phyloP scores from a whole-genome alignment of 768 basidiomycete genomes.

The Dentipellis sp. region DNA sequence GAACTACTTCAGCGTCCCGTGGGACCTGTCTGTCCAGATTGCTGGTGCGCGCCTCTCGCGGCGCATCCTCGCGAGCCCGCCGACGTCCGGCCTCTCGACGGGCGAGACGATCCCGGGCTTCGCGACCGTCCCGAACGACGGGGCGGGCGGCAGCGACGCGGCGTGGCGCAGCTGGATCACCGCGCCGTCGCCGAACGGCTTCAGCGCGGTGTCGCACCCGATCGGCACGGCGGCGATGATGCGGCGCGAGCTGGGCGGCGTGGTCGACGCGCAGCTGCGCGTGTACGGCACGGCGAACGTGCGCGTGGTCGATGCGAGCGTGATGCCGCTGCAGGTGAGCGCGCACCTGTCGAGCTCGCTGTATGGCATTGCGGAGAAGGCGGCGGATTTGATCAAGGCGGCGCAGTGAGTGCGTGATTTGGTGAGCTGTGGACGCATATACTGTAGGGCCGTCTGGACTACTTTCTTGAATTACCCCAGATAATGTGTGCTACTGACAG shows the following conservation, averaged over 20 bases:
- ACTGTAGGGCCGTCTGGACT: neutral
- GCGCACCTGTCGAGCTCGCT: slow-evolving; percentile 19
- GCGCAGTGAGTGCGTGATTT: slow-evolving; percentile 39
- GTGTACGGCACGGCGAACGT: slow-evolving; percentile 54
- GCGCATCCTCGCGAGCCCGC: neutral
- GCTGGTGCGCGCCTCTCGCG: slow-evolving; percentile 29
- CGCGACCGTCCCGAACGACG: neutral
- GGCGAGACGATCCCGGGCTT: neutral
- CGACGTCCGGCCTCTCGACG: neutral
- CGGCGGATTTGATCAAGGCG: slow-evolving; percentile 41
- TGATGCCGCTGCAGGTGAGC: slow-evolving; percentile 38
- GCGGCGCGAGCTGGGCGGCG: slow-evolving; percentile 15
- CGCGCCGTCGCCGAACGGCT: slow-evolving; percentile 5
- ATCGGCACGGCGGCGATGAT: slow-evolving; percentile 17
- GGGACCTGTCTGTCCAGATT: slow-evolving; percentile 42
- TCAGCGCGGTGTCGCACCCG: slow-evolving; percentile 10
- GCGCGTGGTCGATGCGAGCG: slow-evolving; percentile 56
- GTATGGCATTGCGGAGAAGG: slow-evolving; percentile 63
- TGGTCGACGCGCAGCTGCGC: slow-evolving; percentile 12
- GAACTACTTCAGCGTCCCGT: slow-evolving; percentile 41
- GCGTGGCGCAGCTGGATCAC: slow-evolving; percentile 20
- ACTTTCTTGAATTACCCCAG: neutral
- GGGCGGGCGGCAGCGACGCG: neutral
- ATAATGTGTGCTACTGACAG: no score
- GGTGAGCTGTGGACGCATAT: neutral